A percentile compares a stretch with the other conserved stretches of the same genome.
Conservation (phyloP, 345 rosid species). For the Carallia pectinifolia region DNA sequence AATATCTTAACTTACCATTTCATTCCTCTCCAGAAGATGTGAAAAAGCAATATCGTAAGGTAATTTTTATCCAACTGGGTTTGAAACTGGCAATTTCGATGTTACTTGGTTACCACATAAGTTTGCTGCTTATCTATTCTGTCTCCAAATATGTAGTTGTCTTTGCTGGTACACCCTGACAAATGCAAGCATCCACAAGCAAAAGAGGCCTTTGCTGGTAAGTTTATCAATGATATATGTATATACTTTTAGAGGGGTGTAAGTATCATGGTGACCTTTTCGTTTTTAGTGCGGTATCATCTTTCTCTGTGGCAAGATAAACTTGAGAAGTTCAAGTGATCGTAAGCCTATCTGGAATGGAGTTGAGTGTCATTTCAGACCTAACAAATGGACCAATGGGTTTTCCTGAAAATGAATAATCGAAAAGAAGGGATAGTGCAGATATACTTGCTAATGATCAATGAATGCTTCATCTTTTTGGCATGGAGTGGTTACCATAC, state of each 20-base stretch:
- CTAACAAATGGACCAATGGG: too few species aligned
- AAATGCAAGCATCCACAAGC: conserved; percentile 99
- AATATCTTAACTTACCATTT: conserved; percentile 73
- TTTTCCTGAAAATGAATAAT: too few species aligned
- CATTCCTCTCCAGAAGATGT: conserved; percentile 67
- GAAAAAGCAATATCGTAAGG: conserved; percentile 95
- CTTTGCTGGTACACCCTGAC: conserved; percentile 95
- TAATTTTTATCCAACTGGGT: conserved; percentile 18
- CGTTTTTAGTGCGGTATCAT: neutral
- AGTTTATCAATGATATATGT: neutral
- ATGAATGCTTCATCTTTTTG: too few species aligned
- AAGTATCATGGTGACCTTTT: neutral
- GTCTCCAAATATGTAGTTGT: conserved; percentile 42
- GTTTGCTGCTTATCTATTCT: neutral
- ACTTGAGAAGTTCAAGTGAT: neutral
- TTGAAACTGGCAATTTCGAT: neutral
- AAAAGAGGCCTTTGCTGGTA: conserved; percentile 96
- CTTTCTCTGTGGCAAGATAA: neutral
- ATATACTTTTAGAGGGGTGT: neutral
- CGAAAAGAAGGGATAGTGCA: too few species aligned
- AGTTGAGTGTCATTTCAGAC: too few species aligned
- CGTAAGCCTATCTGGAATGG: too few species aligned
- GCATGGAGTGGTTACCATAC: too few species aligned
- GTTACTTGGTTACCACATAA: neutral
- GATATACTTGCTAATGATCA: too few species aligned